phyloP scores from a whole-genome alignment of 768 basidiomycete genomes.

The Amanita muscaria region DNA sequence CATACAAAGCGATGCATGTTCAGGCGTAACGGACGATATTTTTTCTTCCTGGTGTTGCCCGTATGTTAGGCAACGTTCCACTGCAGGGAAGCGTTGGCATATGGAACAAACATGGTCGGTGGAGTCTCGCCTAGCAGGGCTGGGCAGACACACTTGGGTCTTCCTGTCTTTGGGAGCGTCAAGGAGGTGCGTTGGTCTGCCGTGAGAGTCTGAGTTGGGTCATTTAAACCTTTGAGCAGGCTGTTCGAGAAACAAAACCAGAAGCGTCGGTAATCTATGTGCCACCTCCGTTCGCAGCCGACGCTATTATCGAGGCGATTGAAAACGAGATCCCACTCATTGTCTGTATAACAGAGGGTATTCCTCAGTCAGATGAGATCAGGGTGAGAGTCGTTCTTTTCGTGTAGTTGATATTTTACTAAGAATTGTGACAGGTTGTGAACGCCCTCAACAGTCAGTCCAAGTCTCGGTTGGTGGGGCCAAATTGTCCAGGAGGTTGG shows the following conservation, averaged over 20 bases:
- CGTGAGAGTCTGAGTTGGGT: neutral
- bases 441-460: slow-evolving; percentile 92
- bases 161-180: slow-evolving; percentile 90
- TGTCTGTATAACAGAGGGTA: slow-evolving; percentile 98
- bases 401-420: neutral
- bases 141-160: slow-evolving; percentile 88
- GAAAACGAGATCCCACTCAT: slow-evolving; percentile 97
- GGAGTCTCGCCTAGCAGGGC: slow-evolving; percentile 97
- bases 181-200: slow-evolving; percentile 56
- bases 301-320: slow-evolving; percentile 97
- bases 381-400: slow-evolving; percentile 38
- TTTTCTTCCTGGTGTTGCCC: too few relatives aligned
- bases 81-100: slow-evolving; percentile 84
- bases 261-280: slow-evolving; percentile 97
- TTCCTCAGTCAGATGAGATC: slow-evolving; percentile 96
- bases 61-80: slow-evolving; percentile 86
- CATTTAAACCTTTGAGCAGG: slow-evolving; percentile 38
- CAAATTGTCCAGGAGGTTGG: slow-evolving; percentile 86
- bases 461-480: slow-evolving; percentile 92
- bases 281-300: slow-evolving; percentile 91
- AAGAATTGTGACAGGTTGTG: slow-evolving; percentile 50
- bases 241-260: slow-evolving; percentile 76
- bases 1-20: too few relatives aligned
- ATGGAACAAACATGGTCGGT: slow-evolving; percentile 96
- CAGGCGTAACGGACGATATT: too few relatives aligned